Evolutionary conservation across 345 rosid genomes (phyloP).

Genomic region (Camelina sativa): DNA sequence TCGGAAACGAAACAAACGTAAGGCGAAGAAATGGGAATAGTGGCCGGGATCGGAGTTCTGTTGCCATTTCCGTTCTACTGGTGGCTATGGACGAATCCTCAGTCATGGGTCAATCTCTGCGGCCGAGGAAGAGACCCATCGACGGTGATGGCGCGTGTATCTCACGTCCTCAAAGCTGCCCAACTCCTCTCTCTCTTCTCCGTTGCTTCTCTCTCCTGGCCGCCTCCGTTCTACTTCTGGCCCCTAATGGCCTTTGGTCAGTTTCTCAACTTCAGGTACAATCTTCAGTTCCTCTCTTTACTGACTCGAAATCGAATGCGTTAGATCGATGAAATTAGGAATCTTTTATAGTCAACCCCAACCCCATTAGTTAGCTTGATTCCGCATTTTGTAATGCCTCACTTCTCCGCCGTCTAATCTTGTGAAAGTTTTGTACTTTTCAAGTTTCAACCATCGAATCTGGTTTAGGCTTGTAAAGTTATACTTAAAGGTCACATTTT

Average conservation of each 20-base stretch:
- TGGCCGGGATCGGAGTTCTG: constrained; percentile 68
- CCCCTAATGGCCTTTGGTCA: constrained; percentile 86
- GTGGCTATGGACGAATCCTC: constrained; percentile 79
- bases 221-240: constrained; percentile 88
- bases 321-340: constrained; percentile 5
- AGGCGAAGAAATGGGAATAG: constrained; percentile 59
- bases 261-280: constrained; percentile 87
- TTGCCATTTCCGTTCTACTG: constrained; percentile 87
- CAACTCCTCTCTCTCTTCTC: constrained; percentile 76
- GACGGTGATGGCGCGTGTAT: constrained; percentile 69
- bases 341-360: background rate
- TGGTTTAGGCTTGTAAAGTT: constrained; percentile 5
- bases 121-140: constrained; percentile 76
- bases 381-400: background rate
- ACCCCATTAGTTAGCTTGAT: background rate
- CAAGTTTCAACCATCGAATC: constrained; percentile 9
- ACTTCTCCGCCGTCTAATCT: constrained; percentile 14
- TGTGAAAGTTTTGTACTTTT: constrained; percentile 12
- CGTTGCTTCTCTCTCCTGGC: constrained; percentile 77
- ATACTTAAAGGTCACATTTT: constrained; percentile 19
- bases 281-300: background rate
- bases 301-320: constrained; percentile 1
- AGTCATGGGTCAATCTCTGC: constrained; percentile 78
- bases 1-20: background rate
- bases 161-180: constrained; percentile 73